Evolutionary conservation across 2,329 filamentous ascomycete genomes (phyloP).

Genomic region (Colletotrichum graminicola): DNA sequence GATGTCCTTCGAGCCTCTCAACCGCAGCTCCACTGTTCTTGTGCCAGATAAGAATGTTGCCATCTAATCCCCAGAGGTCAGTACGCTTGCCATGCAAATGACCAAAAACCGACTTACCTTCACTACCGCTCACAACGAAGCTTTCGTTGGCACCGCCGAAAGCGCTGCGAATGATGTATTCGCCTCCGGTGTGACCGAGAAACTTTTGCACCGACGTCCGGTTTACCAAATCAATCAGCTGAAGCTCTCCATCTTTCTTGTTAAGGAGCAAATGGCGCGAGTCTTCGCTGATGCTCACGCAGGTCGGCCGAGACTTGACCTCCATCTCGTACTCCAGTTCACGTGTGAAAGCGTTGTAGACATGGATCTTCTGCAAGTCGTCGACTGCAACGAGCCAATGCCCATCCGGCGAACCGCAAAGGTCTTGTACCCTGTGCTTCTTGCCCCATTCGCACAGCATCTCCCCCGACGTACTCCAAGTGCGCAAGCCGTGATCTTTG

Average conservation of each 20-base stretch:
- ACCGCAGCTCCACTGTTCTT: conserved; percentile 83
- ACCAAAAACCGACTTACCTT: conserved; percentile 70
- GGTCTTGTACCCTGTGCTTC: conserved; percentile 82
- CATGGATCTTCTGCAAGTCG: conserved; percentile 75
- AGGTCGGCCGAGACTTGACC: conserved; percentile 78
- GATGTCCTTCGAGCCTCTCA: conserved; percentile 81
- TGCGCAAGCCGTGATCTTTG: conserved; percentile 72
- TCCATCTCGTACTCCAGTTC: conserved; percentile 82
- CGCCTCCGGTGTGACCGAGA: conserved; percentile 78
- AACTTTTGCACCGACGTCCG: conserved; percentile 80
- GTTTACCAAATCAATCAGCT: conserved; percentile 82
- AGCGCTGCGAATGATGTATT: conserved; percentile 82
- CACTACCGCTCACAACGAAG: conserved; percentile 91
- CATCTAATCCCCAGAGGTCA: conserved; percentile 56
- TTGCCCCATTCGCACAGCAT: conserved; percentile 75
- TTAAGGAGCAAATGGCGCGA: conserved; percentile 87
- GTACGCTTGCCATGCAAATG: neutral
- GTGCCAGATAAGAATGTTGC: conserved; percentile 88
- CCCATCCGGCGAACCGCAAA: conserved; percentile 86
- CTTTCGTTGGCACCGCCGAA: conserved; percentile 94
- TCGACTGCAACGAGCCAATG: conserved; percentile 84
- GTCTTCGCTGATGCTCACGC: conserved; percentile 84
- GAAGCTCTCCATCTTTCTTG: conserved; percentile 80
- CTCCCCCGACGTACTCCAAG: conserved; percentile 76
- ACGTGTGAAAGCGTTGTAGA: conserved; percentile 84